Conservation (phyloP, 805 yeast genomes). For the Kuraishia hungarica region DNA sequence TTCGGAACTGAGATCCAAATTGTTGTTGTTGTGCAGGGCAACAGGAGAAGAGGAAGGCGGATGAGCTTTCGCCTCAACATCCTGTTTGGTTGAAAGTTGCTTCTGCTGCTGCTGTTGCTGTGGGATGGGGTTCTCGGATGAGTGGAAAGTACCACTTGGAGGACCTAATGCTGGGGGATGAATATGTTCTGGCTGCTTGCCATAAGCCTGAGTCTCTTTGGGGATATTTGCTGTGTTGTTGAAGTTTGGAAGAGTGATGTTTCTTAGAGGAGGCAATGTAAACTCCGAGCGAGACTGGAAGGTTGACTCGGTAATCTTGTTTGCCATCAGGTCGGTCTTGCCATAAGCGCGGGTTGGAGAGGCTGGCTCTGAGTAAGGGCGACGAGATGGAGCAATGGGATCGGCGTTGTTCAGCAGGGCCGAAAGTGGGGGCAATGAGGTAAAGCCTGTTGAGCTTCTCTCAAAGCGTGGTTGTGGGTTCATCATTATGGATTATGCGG, state of each 20-base stretch:
- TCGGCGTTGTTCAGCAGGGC: neutral
- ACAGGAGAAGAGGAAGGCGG: neutral
- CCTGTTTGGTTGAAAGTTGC: neutral
- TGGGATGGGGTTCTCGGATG: neutral
- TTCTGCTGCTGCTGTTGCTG: neutral
- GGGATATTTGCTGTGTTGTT: neutral
- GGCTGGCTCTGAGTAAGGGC: slow-evolving; percentile 1
- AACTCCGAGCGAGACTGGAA: neutral
- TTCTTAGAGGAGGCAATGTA: neutral
- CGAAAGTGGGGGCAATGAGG: slow-evolving; percentile 1
- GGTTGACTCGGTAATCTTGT: neutral
- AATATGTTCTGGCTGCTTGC: neutral
- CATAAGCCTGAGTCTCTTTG: neutral
- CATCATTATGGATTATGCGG: neutral
- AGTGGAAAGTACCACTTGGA: neutral
- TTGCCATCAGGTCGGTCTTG: neutral
- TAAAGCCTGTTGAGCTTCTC: neutral
- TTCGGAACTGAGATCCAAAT: slow-evolving; percentile 1
- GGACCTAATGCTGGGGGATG: neutral
- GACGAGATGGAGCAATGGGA: neutral
- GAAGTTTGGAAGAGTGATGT: neutral
- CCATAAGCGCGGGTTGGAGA: neutral
- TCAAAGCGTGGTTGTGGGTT: neutral
- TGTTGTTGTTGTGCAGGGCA: neutral
- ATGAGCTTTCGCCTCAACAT: neutral